A percentile compares a stretch with the other conserved stretches of the same genome.
phyloP scores from a whole-genome alignment of 257 asterid species.

The Verbena officinalis region DNA sequence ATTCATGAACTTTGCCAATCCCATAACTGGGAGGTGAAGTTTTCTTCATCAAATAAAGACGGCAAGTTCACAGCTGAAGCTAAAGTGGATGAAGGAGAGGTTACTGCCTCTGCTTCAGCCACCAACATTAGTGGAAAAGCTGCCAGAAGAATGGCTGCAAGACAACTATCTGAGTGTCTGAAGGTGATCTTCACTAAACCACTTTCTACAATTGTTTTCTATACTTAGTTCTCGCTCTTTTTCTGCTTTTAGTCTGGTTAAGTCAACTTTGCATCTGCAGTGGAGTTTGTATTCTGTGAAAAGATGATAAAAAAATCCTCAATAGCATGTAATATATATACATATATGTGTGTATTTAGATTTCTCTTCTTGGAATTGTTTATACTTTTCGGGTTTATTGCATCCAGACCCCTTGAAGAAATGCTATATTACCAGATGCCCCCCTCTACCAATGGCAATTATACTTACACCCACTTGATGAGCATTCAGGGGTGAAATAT shows the following conservation, averaged over 20 bases:
- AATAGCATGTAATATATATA: too few species aligned
- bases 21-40: conserved; percentile 52
- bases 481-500: too few species aligned
- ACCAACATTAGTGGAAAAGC: conserved; percentile 52
- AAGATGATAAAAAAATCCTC: background rate
- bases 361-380: background rate
- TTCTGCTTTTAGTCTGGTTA: conserved; percentile 1
- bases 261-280: conserved; percentile 2
- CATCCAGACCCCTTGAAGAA: too few species aligned
- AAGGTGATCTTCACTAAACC: conserved; percentile 51
- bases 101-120: conserved; percentile 45
- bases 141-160: conserved; percentile 66
- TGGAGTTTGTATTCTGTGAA: conserved; percentile 7
- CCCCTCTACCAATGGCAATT: too few species aligned
- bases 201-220: conserved; percentile 4
- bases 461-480: too few species aligned
- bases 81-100: conserved; percentile 47
- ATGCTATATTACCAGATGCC: too few species aligned
- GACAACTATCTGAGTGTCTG: conserved; percentile 45
- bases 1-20: conserved; percentile 81
- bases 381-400: too few species aligned
- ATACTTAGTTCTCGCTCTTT: background rate
- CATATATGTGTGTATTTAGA: background rate
- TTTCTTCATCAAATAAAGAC: conserved; percentile 46
- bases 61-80: conserved; percentile 52